phyloP scores from a whole-genome alignment of 495 filamentous ascomycete genomes.

The Parmelia sp. region DNA sequence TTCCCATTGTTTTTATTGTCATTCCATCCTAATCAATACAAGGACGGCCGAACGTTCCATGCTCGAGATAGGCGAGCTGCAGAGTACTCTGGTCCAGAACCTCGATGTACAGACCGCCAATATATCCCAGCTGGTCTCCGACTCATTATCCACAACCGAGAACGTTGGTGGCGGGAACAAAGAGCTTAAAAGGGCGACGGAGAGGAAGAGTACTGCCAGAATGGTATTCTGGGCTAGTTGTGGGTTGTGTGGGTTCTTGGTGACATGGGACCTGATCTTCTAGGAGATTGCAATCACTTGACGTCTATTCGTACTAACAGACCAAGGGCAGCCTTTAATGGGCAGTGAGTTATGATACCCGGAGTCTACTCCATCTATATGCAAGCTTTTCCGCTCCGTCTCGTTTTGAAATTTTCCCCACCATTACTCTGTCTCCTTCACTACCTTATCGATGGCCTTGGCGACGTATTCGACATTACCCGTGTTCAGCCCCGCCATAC shows the following conservation, averaged over 20 bases:
- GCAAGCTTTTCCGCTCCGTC: not conserved
- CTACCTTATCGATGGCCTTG: constrained; percentile 77
- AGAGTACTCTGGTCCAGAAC: constrained; percentile 79
- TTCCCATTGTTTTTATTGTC: not conserved
- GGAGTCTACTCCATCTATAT: constrained; percentile 16
- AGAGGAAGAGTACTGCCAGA: constrained; percentile 74
- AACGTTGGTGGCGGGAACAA: constrained; percentile 87
- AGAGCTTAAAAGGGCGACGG: constrained; percentile 77
- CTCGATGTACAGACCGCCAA: constrained; percentile 77
- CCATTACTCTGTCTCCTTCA: constrained; percentile 51
- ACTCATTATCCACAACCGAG: constrained; percentile 70
- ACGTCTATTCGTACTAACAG: not conserved
- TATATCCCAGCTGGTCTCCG: constrained; percentile 81
- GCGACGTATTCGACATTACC: constrained; percentile 90
- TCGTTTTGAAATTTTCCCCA: constrained; percentile 1
- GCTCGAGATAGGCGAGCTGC: constrained; percentile 86
- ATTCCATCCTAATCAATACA: constrained; percentile 29
- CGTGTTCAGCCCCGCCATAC: constrained; percentile 91
- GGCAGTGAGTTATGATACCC: constrained; percentile 10
- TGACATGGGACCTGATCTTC: constrained; percentile 92
- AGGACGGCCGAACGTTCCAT: constrained; percentile 86
- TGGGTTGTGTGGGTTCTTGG: constrained; percentile 69
- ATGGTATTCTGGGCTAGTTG: constrained; percentile 85
- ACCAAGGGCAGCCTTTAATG: not conserved
- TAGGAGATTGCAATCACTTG: constrained; percentile 31